Conservation (phyloP, 805 yeast species). For the Brettanomyces sp. region DNA sequence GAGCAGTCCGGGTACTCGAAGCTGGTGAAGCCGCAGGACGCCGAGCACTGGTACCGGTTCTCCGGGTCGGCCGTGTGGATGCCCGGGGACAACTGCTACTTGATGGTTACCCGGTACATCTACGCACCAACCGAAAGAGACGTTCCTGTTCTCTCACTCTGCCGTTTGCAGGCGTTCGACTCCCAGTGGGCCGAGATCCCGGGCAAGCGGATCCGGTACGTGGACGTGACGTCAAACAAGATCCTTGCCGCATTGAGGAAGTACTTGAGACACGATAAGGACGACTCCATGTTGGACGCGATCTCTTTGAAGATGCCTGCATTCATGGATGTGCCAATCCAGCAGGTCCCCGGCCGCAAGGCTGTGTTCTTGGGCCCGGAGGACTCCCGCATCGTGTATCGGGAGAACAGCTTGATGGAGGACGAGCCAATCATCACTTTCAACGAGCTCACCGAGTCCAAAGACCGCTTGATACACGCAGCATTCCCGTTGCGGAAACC, state of each 20-base stretch:
- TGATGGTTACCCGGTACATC: constrained; percentile 34
- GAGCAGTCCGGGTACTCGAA: not conserved
- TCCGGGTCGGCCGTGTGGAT: constrained; percentile 47
- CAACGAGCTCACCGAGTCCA: constrained; percentile 20
- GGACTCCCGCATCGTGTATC: constrained; percentile 26
- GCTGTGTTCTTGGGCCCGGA: constrained; percentile 1
- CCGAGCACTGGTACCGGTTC: constrained; percentile 32
- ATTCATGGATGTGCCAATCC: constrained; percentile 20
- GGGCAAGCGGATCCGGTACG: constrained; percentile 25
- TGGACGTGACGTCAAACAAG: constrained; percentile 23
- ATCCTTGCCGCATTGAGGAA: constrained; percentile 20
- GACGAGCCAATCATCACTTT: constrained; percentile 30
- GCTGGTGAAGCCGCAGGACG: not conserved
- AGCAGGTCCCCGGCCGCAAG: constrained; percentile 14
- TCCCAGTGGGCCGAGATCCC: constrained; percentile 37
- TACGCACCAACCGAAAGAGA: constrained; percentile 26
- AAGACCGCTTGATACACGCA: constrained; percentile 12
- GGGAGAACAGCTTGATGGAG: constrained; percentile 22
- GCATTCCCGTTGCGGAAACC: constrained; percentile 16
- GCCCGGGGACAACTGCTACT: constrained; percentile 38
- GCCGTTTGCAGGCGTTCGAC: constrained; percentile 37
- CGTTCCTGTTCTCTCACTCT: constrained; percentile 30
- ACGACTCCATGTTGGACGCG: constrained; percentile 8
- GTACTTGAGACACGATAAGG: constrained; percentile 19
- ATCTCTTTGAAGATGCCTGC: constrained; percentile 24